Evolutionary conservation across 108 stramenopile genomes (phyloP).

Genomic region (Poteriospumella lacustris): DNA sequence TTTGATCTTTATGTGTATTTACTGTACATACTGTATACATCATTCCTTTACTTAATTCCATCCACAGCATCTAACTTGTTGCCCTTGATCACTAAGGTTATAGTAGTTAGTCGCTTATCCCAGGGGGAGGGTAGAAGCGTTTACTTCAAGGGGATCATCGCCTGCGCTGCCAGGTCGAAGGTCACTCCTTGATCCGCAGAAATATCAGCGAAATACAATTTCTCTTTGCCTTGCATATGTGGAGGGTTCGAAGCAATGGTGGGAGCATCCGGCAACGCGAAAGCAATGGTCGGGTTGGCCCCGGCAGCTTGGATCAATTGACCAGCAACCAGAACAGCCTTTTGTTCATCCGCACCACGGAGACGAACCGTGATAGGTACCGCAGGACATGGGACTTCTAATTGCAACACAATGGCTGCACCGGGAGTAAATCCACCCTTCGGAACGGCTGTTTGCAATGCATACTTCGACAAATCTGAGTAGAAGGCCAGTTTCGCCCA

Average conservation of each 20-base stretch:
- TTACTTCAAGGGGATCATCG: not conserved
- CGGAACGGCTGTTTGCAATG: not conserved
- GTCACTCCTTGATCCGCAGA: not conserved
- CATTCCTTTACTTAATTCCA: too few relatives aligned
- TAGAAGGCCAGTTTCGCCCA: not conserved
- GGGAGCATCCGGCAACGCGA: not conserved
- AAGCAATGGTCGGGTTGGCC: not conserved
- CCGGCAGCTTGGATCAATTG: not conserved
- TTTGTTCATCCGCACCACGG: not conserved
- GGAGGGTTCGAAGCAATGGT: not conserved
- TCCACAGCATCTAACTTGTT: too few relatives aligned
- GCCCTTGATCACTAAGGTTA: too few relatives aligned
- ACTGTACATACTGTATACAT: too few relatives aligned
- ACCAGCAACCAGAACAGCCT: not conserved
- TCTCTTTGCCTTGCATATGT: not conserved
- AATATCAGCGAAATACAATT: not conserved
- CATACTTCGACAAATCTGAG: not conserved
- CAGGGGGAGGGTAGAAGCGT: too few relatives aligned
- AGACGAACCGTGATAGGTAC: not conserved
- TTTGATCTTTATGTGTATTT: too few relatives aligned
- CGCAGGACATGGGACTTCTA: not conserved
- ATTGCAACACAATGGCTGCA: not conserved
- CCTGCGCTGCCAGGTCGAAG: not conserved
- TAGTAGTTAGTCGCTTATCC: too few relatives aligned
- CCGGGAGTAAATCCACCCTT: not conserved